These are phyloP conservation scores for Fusarium sp. DNA, from an alignment of 2,329 filamentous ascomycete species.

Conservation along the genomic window DNA sequence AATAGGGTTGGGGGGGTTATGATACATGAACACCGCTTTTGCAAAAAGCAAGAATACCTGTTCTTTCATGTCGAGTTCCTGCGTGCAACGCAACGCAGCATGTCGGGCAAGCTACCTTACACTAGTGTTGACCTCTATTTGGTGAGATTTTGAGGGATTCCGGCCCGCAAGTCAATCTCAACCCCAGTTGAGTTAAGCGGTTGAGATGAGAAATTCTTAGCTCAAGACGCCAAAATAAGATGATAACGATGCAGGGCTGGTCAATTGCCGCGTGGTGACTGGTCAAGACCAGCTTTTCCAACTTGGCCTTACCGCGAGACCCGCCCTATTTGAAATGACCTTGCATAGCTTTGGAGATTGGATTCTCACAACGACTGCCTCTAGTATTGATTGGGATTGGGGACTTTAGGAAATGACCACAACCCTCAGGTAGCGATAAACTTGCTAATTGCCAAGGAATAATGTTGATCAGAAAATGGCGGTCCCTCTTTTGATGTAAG, in stretches of 20 bases:
- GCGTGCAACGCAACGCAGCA: not conserved
- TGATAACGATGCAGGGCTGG: conserved; percentile 36
- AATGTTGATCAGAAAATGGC: not conserved
- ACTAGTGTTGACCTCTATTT: not conserved
- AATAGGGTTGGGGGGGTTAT: not conserved
- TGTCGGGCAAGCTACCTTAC: not conserved
- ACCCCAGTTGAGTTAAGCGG: not conserved
- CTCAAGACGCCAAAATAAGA: conserved; percentile 20
- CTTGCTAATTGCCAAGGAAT: conserved; percentile 2
- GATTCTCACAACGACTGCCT: conserved; percentile 15
- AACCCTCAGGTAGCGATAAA: conserved; percentile 16
- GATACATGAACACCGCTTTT: not conserved
- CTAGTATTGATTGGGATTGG: conserved; percentile 25
- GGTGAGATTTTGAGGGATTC: conserved; percentile 25
- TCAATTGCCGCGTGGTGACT: conserved; percentile 24
- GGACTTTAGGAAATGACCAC: conserved; percentile 27
- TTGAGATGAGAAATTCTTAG: conserved; percentile 23
- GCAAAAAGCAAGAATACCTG: not conserved
- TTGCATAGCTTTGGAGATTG: conserved; percentile 37
- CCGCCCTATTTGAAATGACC: conserved; percentile 39
- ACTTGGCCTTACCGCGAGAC: conserved; percentile 30
- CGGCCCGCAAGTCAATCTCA: conserved; percentile 32
- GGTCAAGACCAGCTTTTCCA: conserved; percentile 14
- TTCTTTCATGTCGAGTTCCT: conserved; percentile 1
- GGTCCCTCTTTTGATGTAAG: not conserved